Base-by-base conservation (phyloP, 495 filamentous ascomycete genomes). In the Xylaria acuta region DNA sequence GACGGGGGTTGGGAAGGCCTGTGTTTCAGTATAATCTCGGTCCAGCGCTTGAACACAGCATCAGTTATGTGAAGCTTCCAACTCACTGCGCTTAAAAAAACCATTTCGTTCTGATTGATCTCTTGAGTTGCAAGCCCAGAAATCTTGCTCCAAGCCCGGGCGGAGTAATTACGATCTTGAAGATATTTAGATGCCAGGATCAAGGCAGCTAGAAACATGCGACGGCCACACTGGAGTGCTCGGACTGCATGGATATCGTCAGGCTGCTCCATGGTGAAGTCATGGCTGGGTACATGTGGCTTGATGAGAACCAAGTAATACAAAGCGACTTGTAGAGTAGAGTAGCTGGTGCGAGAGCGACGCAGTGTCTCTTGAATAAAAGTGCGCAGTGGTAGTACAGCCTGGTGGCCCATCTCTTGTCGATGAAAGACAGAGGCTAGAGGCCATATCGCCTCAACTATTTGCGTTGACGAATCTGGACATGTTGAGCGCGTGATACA, bases 391-490 rank as follows among this genome's bases (percentile, higher is more conserved):
- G 95, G 94, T 72, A 99, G 86, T 67, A 98, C 93, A 22, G 91
- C 91, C 75, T 91, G 87, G 65, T 81, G 84, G 18, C 88, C 86
- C 70, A 82, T 76, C 45, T 90, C 89, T 62, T 82, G 85, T 72
- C 88, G 86, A 73, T 86, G 86, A 38, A 86, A 83, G 32, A 89
- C 86, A 63, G 86, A 89, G 18, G 92, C 92, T 3, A 90, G 84
- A n/a, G 97, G 95, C 96, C 96, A 99, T 75, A 99, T 97, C 38
- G 90, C 93, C 82, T 98, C 95, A 41, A 99, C 95, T 82, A 98
- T 97, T 82, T 98, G 94, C 54, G 96, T 95, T 60, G 95, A 95
- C 76, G 95, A 95, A 87, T 98, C 96, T 99, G 90, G 77, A 80
- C 73, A 36, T n/a, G 64, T 74, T 79, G 75, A 80, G 76, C 76